Percentiles rank a stretch among this genome's conserved stretches.
Evolutionary conservation across 2,329 filamentous ascomycete genomes (phyloP).

Genomic region (Colletotrichum magnum): DNA sequence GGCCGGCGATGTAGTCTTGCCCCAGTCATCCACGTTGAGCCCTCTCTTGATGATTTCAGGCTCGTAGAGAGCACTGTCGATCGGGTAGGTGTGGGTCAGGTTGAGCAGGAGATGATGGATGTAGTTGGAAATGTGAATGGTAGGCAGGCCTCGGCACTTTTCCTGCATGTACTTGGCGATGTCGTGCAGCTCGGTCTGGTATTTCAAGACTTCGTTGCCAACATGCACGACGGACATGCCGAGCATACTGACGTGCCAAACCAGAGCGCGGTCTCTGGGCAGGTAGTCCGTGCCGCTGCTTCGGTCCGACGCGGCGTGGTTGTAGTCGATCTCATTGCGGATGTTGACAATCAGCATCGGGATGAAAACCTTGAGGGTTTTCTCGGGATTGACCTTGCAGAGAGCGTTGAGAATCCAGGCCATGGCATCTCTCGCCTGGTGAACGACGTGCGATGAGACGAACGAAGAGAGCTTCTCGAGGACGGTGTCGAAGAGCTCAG

Average conservation of each 20-base stretch:
- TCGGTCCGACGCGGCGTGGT: slow-evolving; percentile 93
- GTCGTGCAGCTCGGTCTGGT: slow-evolving; percentile 89
- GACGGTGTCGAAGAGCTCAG: slow-evolving; percentile 92
- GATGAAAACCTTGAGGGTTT: slow-evolving; percentile 90
- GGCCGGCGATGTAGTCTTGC: slow-evolving; percentile 79
- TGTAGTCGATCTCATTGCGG: slow-evolving; percentile 96
- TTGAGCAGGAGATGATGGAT: slow-evolving; percentile 97
- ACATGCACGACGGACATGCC: slow-evolving; percentile 99
- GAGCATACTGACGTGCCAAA: slow-evolving; percentile 97
- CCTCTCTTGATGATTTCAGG: slow-evolving; percentile 79
- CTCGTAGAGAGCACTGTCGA: slow-evolving; percentile 91
- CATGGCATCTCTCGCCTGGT: slow-evolving; percentile 97
- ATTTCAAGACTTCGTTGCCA: slow-evolving; percentile 88
- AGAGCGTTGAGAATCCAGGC: slow-evolving; percentile 97
- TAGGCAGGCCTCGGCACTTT: slow-evolving; percentile 92
- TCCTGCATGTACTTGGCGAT: slow-evolving; percentile 97
- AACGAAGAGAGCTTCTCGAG: slow-evolving; percentile 94
- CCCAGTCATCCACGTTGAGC: slow-evolving; percentile 86
- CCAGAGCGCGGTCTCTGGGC: slow-evolving; percentile 89
- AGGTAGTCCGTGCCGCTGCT: slow-evolving; percentile 95
- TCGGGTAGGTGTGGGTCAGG: slow-evolving; percentile 92
- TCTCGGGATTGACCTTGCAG: slow-evolving; percentile 95
- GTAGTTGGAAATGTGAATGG: slow-evolving; percentile 97
- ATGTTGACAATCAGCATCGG: slow-evolving; percentile 94
- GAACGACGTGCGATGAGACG: slow-evolving; percentile 93